Conservation (phyloP, 352 stramenopile genomes). For the Pseudoperonospora humuli region DNA sequence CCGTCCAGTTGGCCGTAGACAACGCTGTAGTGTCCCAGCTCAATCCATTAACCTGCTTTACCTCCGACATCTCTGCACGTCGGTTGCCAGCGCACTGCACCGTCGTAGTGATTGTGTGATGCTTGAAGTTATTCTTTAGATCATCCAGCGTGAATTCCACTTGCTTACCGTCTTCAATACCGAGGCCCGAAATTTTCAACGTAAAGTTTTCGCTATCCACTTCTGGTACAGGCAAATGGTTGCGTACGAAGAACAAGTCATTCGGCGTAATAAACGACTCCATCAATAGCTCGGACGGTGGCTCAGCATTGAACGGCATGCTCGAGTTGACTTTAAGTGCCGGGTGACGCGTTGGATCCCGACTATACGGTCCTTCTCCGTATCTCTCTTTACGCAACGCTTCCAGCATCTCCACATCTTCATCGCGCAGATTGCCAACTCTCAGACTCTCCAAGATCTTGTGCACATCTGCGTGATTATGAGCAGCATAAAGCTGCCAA, state of each 20-base stretch:
- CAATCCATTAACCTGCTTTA: slow-evolving; percentile 85
- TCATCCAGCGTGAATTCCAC: slow-evolving; percentile 68
- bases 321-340: slow-evolving; percentile 90
- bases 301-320: slow-evolving; percentile 94
- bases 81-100: slow-evolving; percentile 97
- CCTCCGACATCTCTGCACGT: slow-evolving; percentile 87
- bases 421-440: slow-evolving; percentile 84
- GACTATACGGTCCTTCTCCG: slow-evolving; percentile 88
- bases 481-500: slow-evolving; percentile 95
- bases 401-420: slow-evolving; percentile 85
- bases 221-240: slow-evolving; percentile 95
- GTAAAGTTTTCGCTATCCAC: slow-evolving; percentile 54
- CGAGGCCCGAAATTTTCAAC: slow-evolving; percentile 63
- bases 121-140: slow-evolving; percentile 90
- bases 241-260: slow-evolving; percentile 95
- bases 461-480: slow-evolving; percentile 91
- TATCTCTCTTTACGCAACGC: slow-evolving; percentile 74
- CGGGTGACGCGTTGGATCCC: slow-evolving; percentile 85
- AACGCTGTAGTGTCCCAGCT: slow-evolving; percentile 87
- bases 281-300: slow-evolving; percentile 87
- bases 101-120: slow-evolving; percentile 89
- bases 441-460: slow-evolving; percentile 87
- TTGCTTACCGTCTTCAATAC: slow-evolving; percentile 36
- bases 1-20: slow-evolving; percentile 93
- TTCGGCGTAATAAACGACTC: slow-evolving; percentile 93